Conservation (phyloP, 768 basidiomycete species). For the Trametes cinnabarina region DNA sequence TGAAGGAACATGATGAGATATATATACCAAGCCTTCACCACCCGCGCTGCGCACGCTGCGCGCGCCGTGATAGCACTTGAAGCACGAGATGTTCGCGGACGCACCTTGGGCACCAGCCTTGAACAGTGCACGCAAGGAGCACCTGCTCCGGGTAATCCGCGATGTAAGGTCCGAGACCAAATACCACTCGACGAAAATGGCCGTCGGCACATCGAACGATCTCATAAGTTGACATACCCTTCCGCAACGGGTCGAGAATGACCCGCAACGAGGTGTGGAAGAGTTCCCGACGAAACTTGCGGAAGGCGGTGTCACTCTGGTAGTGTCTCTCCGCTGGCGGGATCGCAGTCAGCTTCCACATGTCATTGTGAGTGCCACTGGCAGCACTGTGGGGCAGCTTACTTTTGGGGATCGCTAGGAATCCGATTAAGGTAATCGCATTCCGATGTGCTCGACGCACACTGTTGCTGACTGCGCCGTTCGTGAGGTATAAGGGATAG, state of each 20-base stretch:
- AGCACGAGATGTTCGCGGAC: too few relatives aligned
- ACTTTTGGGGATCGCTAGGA: conserved; percentile 35
- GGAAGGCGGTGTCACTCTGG: neutral
- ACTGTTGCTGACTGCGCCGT: conserved; percentile 24
- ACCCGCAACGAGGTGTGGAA: neutral
- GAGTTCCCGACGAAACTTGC: conserved; percentile 1
- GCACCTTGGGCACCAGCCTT: conserved; percentile 25
- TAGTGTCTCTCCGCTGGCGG: too few relatives aligned
- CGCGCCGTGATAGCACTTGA: too few relatives aligned
- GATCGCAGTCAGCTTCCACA: neutral
- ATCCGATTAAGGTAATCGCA: conserved; percentile 20
- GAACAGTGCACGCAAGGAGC: conserved; percentile 19
- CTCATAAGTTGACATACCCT: conserved; percentile 6
- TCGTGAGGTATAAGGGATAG: conserved; percentile 28
- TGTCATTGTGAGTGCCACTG: neutral
- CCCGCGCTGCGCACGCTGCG: too few relatives aligned
- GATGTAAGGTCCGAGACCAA: conserved; percentile 32
- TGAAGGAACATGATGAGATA: neutral
- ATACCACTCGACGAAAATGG: conserved; percentile 28
- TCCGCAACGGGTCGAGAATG: neutral
- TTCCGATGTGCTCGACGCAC: conserved; percentile 22
- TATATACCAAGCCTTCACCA: neutral
- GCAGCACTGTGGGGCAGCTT: neutral
- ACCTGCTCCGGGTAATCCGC: conserved; percentile 35
- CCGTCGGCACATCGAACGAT: conserved; percentile 25